These are phyloP conservation scores for Cardamine occulta DNA, from an alignment of 345 rosid genomes.

Conservation along the genomic window DNA sequence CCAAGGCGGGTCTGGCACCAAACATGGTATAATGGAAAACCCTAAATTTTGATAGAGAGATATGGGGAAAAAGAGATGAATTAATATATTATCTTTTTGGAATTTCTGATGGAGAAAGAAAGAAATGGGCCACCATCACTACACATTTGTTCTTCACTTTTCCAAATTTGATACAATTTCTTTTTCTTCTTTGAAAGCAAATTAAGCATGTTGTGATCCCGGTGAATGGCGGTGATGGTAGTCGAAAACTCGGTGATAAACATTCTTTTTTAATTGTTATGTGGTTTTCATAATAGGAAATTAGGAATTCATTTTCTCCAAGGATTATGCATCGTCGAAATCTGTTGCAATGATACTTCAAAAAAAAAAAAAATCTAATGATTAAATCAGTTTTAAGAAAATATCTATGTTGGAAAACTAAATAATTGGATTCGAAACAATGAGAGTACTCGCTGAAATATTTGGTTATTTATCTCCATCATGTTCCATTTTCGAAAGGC, in stretches of 20 bases:
- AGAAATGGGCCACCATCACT: slow-evolving; percentile 35
- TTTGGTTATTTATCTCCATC: neutral
- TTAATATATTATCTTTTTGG: slow-evolving; percentile 17
- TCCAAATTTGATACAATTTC: neutral
- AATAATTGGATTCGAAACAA: too few species aligned
- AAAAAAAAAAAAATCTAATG: too few species aligned
- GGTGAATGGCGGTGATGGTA: too few species aligned
- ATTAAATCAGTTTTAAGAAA: too few species aligned
- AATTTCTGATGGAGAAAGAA: slow-evolving; percentile 33
- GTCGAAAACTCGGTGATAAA: too few species aligned
- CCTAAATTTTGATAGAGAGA: slow-evolving; percentile 3
- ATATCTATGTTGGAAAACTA: too few species aligned
- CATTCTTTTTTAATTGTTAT: too few species aligned
- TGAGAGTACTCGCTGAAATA: neutral
- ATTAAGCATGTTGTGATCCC: neutral
- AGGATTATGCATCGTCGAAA: too few species aligned
- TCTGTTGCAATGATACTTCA: too few species aligned
- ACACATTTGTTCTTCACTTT: slow-evolving; percentile 24
- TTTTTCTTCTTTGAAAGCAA: slow-evolving; percentile 13
- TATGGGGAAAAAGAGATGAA: slow-evolving; percentile 1
- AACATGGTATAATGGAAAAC: neutral
- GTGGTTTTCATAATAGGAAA: too few species aligned
- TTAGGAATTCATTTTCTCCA: too few species aligned
- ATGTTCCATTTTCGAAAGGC: neutral
- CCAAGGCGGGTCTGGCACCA: neutral